phyloP scores from a whole-genome alignment of 2,329 filamentous ascomycete genomes.

The Didymella glomerata region DNA sequence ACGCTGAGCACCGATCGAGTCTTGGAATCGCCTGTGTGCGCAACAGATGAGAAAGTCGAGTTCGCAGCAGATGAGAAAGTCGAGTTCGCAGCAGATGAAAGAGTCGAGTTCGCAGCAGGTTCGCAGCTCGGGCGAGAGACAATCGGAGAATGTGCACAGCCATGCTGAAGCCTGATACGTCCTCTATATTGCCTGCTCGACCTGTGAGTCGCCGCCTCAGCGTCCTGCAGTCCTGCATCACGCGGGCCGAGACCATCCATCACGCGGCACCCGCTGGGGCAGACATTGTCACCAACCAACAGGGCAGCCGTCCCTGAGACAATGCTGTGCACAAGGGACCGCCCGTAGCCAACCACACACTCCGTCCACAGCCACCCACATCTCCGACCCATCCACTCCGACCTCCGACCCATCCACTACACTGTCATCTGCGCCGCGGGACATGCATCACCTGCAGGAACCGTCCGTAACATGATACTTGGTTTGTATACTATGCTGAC shows the following conservation, averaged over 20 bases:
- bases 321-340: background rate
- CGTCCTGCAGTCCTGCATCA: conserved; percentile 3
- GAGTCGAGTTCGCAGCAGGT: background rate
- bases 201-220: background rate
- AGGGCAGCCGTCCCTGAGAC: background rate
- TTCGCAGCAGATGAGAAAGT: background rate
- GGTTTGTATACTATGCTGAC: background rate
- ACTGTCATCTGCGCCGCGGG: background rate
- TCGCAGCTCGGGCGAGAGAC: background rate
- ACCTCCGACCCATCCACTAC: background rate
- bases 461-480: background rate
- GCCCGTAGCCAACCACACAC: background rate
- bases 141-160: background rate
- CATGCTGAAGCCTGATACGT: background rate
- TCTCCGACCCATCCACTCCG: background rate
- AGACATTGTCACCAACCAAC: background rate
- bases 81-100: background rate
- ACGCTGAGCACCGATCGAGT: background rate
- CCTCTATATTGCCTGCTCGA: background rate
- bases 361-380: background rate
- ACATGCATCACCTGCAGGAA: background rate
- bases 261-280: conserved; percentile 13
- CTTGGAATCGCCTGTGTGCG: background rate
- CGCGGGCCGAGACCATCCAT: conserved; percentile 12
- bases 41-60: background rate